Evolutionary conservation across 805 yeast genomes (phyloP), one percentile per base, ranked within the genome.

Genomic region (Hanseniaspora taiwanica): DNA sequence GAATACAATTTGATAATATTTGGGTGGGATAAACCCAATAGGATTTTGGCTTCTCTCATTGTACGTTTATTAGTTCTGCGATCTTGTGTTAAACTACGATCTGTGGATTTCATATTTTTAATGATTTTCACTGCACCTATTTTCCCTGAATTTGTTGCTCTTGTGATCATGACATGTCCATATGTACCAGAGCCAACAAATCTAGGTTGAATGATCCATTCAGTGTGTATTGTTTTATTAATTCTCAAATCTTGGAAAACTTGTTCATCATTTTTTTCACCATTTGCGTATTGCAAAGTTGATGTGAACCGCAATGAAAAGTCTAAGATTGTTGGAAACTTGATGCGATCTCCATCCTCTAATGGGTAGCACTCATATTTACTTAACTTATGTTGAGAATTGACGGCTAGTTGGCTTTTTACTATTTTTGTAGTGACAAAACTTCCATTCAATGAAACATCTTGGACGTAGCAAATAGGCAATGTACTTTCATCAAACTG

Each of bases 171-270:
- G 8, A 74, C 79, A 40, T 65, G 64, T 1, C 82, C 81, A 62
- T 73, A 76, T 0, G 79, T 69, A 2, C 81, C 81, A 39, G 59
- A 57, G 0, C 81, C 81, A 21, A 75, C 51, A 3, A 68, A 47
- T 21, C 59, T 59, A 3, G 67, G 50, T 2, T 63, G 48, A 3
- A 73, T 56, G 3, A 39, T 41, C 81, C 81, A 75, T 10, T 53
- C 24, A 16, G 9, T 45, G 2, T 51, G 48, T 10, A 63, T 51
- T 7, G 45, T 42, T 17, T 41, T 41, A 24, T 44, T 42, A 12
- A 59, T 49, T 2, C 46, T 46, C 40, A 55, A 45, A 10, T 48
- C 45, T 10, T 49, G 42, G 10, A 58, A 40, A 17, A 52, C 29
- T 16, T 43, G 34, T 3, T 38, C 37, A 5, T 47, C 47, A 5